phyloP scores from a whole-genome alignment of 1,284 basidiomycete species.

The Leccinum solheimii region DNA sequence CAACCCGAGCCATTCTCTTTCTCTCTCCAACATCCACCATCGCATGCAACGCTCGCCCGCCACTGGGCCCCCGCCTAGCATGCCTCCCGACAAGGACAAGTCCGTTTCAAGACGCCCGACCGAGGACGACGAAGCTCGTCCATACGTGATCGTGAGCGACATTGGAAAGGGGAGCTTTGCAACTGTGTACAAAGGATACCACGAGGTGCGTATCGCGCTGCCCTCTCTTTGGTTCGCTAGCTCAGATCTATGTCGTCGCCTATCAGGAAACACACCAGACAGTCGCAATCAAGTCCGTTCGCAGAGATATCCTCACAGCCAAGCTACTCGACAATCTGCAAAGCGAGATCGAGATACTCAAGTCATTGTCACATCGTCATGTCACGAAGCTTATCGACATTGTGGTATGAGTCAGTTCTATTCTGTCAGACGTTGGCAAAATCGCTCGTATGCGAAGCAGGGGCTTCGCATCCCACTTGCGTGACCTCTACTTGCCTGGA shows the following conservation, averaged over 20 bases:
- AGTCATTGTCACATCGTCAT: constrained; percentile 90
- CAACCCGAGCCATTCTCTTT: constrained; percentile 20
- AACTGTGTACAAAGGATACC: constrained; percentile 92
- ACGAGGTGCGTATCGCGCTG: constrained; percentile 59
- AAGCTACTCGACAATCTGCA: constrained; percentile 97
- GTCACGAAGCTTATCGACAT: constrained; percentile 94
- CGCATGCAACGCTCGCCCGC: constrained; percentile 22
- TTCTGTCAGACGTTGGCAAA: background rate
- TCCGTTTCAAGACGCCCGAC: constrained; percentile 22
- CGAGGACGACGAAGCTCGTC: constrained; percentile 67
- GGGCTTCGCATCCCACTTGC: background rate
- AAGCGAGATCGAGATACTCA: constrained; percentile 96
- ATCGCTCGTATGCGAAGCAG: background rate
- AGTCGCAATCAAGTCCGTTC: constrained; percentile 96
- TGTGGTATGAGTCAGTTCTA: constrained; percentile 53
- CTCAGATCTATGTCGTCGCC: constrained; percentile 11
- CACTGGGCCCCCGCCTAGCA: constrained; percentile 21
- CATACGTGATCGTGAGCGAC: constrained; percentile 71
- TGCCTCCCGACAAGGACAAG: constrained; percentile 26
- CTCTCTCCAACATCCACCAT: constrained; percentile 11
- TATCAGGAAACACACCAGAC: constrained; percentile 69
- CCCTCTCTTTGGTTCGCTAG: background rate
- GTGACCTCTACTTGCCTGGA: background rate
- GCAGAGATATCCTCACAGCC: constrained; percentile 81
- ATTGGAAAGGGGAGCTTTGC: constrained; percentile 93